These are phyloP conservation scores for Calonectria pauciramosa DNA, from an alignment of 2,329 filamentous ascomycete species.

Conservation along the genomic window DNA sequence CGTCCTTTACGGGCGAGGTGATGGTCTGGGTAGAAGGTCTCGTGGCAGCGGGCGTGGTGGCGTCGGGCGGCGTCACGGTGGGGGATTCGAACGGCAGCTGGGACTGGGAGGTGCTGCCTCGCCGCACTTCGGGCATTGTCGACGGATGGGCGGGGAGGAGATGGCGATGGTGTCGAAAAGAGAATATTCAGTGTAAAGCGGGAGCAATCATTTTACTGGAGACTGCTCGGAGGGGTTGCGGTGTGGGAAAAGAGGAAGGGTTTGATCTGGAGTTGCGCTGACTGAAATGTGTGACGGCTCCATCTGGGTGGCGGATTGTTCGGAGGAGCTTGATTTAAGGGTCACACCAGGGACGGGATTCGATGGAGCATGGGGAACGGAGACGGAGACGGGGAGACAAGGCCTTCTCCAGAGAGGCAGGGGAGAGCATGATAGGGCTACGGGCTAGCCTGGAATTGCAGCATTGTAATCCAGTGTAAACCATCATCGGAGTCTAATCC, in stretches of 20 bases:
- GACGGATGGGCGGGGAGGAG: background rate
- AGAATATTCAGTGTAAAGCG: background rate
- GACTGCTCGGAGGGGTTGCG: background rate
- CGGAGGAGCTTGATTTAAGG: constrained; percentile 18
- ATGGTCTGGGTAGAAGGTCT: constrained; percentile 33
- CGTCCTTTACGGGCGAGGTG: constrained; percentile 21
- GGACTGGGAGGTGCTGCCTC: constrained; percentile 42
- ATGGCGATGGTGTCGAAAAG: background rate
- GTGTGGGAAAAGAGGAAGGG: background rate
- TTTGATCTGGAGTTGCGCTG: background rate
- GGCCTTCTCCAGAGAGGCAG: background rate
- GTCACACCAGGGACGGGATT: constrained; percentile 11
- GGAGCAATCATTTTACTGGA: constrained; percentile 18
- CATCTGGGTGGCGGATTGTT: constrained; percentile 25
- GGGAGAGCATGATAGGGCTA: background rate
- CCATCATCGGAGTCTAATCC: background rate
- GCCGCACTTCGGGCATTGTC: constrained; percentile 49
- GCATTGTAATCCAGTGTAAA: background rate
- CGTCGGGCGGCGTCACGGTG: constrained; percentile 34
- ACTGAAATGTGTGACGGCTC: constrained; percentile 3
- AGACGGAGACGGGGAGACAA: constrained; percentile 5
- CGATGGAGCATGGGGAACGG: background rate
- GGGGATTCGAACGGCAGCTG: constrained; percentile 37
- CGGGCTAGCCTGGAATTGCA: background rate
- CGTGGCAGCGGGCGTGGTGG: constrained; percentile 17